Evolutionary conservation across 768 basidiomycete species (phyloP).

Genomic region (Sporobolomyces roseus): DNA sequence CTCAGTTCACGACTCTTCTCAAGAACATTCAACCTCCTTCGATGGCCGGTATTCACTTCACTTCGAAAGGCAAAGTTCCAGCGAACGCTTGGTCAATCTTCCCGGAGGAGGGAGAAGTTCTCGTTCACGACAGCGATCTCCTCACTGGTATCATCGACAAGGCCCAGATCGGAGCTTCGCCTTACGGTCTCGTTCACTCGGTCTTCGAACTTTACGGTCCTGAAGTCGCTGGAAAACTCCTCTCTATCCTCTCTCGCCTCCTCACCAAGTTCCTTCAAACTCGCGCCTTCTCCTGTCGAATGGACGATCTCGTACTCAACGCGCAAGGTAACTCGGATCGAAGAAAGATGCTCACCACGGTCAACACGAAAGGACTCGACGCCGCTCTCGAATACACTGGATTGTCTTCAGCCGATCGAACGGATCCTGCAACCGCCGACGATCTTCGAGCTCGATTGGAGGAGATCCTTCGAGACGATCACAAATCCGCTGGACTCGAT

Average conservation of each 20-base stretch:
- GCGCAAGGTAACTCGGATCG: slow-evolving; percentile 70
- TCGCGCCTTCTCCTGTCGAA: slow-evolving; percentile 94
- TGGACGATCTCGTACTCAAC: slow-evolving; percentile 94
- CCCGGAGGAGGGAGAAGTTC: slow-evolving; percentile 76
- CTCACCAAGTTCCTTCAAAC: slow-evolving; percentile 97
- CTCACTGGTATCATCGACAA: slow-evolving; percentile 94
- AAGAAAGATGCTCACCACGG: slow-evolving; percentile 63
- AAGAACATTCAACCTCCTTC: slow-evolving; percentile 80
- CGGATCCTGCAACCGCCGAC: slow-evolving; percentile 61
- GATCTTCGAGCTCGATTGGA: slow-evolving; percentile 61
- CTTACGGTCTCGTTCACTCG: slow-evolving; percentile 94
- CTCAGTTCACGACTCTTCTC: slow-evolving; percentile 85
- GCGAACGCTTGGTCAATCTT: slow-evolving; percentile 60
- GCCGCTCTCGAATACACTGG: slow-evolving; percentile 71
- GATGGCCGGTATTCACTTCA: slow-evolving; percentile 75
- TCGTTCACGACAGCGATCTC: slow-evolving; percentile 88
- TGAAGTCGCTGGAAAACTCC: slow-evolving; percentile 78
- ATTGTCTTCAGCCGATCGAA: slow-evolving; percentile 48
- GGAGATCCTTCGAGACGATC: slow-evolving; percentile 89
- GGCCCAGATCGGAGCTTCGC: slow-evolving; percentile 90
- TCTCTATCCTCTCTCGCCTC: slow-evolving; percentile 85
- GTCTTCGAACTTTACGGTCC: slow-evolving; percentile 93
- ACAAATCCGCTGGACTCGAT: slow-evolving; percentile 95
- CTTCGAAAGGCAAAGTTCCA: slow-evolving; percentile 82
- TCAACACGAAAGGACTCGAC: slow-evolving; percentile 70